Conservation (phyloP, 2,329 filamentous ascomycete species). For the Cladosporium oxysporum region DNA sequence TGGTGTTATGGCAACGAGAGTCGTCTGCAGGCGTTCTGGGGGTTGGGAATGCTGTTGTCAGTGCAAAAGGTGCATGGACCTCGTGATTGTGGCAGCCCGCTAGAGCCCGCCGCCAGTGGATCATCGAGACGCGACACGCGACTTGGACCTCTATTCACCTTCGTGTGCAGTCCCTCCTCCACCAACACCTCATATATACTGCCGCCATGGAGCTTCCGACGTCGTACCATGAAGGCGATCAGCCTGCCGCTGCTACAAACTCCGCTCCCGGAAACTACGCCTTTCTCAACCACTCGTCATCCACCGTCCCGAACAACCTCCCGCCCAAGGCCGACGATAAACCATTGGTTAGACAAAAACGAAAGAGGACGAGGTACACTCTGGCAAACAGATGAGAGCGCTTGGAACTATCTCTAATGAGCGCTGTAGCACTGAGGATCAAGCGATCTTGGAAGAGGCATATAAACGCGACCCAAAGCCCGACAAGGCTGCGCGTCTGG, state of each 20-base stretch:
- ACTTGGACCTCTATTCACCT: constrained; percentile 13
- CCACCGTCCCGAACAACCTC: constrained; percentile 57
- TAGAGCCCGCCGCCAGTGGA: background rate
- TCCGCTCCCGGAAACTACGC: constrained; percentile 42
- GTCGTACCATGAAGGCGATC: background rate
- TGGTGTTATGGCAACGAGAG: background rate
- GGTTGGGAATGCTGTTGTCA: constrained; percentile 10
- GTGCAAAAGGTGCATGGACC: background rate
- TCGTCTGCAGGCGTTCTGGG: background rate
- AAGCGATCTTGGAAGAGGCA: constrained; percentile 81
- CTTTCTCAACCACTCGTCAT: constrained; percentile 62
- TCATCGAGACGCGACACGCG: constrained; percentile 9
- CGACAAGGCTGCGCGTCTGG: constrained; percentile 82
- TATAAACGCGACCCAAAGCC: constrained; percentile 86
- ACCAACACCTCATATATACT: background rate
- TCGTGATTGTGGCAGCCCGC: constrained; percentile 11
- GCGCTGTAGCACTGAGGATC: constrained; percentile 74
- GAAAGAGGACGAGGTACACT: constrained; percentile 61
- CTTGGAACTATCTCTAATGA: constrained; percentile 1
- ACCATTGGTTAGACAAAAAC: constrained; percentile 60
- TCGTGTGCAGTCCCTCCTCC: background rate
- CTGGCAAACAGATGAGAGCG: background rate
- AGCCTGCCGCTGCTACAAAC: background rate
- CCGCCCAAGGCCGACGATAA: constrained; percentile 60
- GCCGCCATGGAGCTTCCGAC: constrained; percentile 14